phyloP scores from a whole-genome alignment of 257 asterid genomes.

The Nemophila menziesii region DNA sequence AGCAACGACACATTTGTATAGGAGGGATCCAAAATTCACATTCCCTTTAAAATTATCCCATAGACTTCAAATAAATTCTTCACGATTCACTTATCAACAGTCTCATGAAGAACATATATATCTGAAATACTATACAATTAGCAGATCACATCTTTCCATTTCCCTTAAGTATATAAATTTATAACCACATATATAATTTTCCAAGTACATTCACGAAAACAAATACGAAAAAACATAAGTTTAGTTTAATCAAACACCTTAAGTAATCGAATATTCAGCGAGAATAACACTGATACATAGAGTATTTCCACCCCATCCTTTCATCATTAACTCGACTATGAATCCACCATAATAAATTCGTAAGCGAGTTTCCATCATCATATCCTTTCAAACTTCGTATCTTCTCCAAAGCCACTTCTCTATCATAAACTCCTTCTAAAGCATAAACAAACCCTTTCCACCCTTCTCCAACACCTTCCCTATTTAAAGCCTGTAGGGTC shows the following conservation, averaged over 20 bases:
- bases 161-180: too few relatives aligned
- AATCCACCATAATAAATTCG: conserved; percentile 75
- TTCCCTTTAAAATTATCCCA: too few relatives aligned
- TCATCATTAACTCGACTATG: conserved; percentile 39
- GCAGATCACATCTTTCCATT: background rate
- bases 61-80: too few relatives aligned
- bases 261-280: conserved; percentile 17
- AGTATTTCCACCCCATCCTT: conserved; percentile 21
- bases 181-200: background rate
- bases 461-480: conserved; percentile 72
- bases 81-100: too few relatives aligned
- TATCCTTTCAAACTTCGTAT: conserved; percentile 29
- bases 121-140: too few relatives aligned
- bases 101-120: too few relatives aligned
- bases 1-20: too few relatives aligned
- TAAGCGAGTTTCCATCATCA: conserved; percentile 63
- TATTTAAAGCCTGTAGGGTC: conserved; percentile 42
- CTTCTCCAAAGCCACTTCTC: conserved; percentile 28
- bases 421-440: conserved; percentile 57
- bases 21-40: too few relatives aligned
- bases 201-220: too few relatives aligned
- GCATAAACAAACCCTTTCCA: conserved; percentile 75
- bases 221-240: background rate
- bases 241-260: background rate
- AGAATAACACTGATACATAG: conserved; percentile 51